A percentile compares a stretch with the other conserved stretches of the same genome.
Evolutionary conservation across 176 grass and related monocot genomes (phyloP).

Genomic region (Bothriochloa decipiens): DNA sequence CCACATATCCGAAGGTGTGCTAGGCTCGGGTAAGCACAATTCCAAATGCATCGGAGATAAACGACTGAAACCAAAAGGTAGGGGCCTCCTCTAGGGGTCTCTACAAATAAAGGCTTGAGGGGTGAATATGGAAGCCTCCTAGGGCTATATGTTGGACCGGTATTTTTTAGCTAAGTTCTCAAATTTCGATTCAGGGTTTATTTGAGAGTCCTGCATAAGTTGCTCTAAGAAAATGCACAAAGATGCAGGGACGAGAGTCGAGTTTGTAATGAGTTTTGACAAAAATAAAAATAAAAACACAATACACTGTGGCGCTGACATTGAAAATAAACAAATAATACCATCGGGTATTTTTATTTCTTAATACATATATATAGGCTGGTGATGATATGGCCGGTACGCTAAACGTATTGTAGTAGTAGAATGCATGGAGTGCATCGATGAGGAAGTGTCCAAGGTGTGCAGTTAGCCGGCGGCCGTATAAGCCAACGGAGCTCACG

Average conservation of each 20-base stretch:
- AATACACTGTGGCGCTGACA: background rate
- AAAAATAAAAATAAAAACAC: background rate
- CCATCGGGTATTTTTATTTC: too few species aligned
- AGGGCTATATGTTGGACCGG: too few species aligned
- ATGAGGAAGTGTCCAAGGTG: constrained; percentile 24
- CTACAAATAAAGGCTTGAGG: background rate
- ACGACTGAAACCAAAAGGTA: too few species aligned
- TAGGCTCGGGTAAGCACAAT: too few species aligned
- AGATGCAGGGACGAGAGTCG: background rate
- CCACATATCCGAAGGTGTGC: too few species aligned
- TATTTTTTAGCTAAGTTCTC: too few species aligned
- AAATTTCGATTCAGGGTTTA: too few species aligned
- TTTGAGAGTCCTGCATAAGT: too few species aligned
- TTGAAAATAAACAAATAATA: too few species aligned
- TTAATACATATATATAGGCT: background rate
- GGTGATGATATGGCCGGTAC: background rate
- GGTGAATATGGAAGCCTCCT: background rate
- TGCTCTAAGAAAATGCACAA: background rate
- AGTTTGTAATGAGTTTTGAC: background rate
- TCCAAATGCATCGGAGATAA: too few species aligned
- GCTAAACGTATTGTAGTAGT: background rate
- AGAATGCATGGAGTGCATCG: constrained; percentile 4
- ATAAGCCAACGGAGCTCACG: constrained; percentile 22
- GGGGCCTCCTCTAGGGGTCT: too few species aligned
- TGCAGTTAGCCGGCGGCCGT: constrained; percentile 27